These are phyloP conservation scores for Dothistroma septosporum DNA, from an alignment of 2,329 filamentous ascomycete species.

Conservation along the genomic window DNA sequence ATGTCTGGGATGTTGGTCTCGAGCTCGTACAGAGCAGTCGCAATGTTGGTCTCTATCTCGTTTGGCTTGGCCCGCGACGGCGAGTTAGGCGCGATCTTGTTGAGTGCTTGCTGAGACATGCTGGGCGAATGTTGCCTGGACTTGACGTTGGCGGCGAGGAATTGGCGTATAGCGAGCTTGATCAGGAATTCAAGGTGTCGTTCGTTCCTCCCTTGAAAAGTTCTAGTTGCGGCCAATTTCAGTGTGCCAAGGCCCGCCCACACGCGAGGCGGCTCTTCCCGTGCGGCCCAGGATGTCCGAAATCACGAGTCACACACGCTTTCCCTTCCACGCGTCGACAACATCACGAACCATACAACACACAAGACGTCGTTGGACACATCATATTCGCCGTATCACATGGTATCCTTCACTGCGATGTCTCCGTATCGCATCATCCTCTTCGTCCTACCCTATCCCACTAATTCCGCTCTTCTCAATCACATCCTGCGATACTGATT, in stretches of 20 bases:
- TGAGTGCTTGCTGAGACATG: constrained; percentile 68
- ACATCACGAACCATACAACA: neutral
- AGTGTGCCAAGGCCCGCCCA: no score
- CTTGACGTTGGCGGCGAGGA: constrained; percentile 1
- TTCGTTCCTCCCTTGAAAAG: neutral
- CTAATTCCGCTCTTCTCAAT: neutral
- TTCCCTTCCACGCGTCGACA: neutral
- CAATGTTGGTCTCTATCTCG: constrained; percentile 96
- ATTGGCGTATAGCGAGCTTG: constrained; percentile 6
- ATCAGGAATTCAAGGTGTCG: neutral
- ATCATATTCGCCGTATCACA: neutral
- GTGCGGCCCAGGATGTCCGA: neutral
- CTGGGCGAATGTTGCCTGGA: constrained; percentile 34
- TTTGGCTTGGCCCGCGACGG: constrained; percentile 92
- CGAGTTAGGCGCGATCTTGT: constrained; percentile 99
- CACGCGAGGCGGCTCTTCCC: neutral
- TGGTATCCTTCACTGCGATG: neutral
- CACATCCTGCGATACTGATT: neutral
- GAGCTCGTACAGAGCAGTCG: constrained; percentile 95
- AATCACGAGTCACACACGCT: neutral
- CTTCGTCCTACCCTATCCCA: neutral
- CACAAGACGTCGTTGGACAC: neutral
- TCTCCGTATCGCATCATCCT: neutral
- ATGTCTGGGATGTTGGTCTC: constrained; percentile 99
- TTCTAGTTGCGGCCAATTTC: neutral